phyloP scores from a whole-genome alignment of 306 rosid species.

The Vigna unguiculata region DNA sequence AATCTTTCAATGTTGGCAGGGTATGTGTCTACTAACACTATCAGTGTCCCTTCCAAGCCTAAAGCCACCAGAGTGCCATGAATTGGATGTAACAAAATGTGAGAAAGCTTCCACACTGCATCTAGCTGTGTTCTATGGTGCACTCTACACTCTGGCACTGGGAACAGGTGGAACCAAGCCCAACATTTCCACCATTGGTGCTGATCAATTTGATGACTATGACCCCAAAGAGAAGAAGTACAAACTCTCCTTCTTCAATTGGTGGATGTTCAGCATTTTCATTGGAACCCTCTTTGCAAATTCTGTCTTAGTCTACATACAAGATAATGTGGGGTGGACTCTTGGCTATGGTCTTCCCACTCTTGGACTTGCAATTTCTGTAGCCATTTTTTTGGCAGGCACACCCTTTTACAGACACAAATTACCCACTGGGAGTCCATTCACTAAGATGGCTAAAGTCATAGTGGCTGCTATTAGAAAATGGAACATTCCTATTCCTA shows the following conservation, averaged over 20 bases:
- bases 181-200: constrained; percentile 89
- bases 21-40: constrained; percentile 42
- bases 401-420: constrained; percentile 72
- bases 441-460: constrained; percentile 59
- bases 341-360: constrained; percentile 82
- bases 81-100: constrained; percentile 33
- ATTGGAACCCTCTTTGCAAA: constrained; percentile 76
- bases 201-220: constrained; percentile 82
- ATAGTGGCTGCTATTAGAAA: constrained; percentile 61
- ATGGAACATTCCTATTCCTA: constrained; percentile 53
- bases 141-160: constrained; percentile 65
- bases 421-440: constrained; percentile 64
- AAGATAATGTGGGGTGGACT: constrained; percentile 71
- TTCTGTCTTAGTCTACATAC: constrained; percentile 65
- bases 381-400: constrained; percentile 62
- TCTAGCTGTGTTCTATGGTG: constrained; percentile 46
- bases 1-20: constrained; percentile 10
- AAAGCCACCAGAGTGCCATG: constrained; percentile 45
- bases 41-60: constrained; percentile 50
- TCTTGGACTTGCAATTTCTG: constrained; percentile 61
- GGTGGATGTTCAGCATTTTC: constrained; percentile 88
- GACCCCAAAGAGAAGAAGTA: constrained; percentile 66
- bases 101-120: constrained; percentile 46
- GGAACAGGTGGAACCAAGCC: constrained; percentile 89
- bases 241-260: constrained; percentile 80